Evolutionary conservation across 2,329 filamentous ascomycete genomes (phyloP).

Genomic region (Colletotrichum phormii): DNA sequence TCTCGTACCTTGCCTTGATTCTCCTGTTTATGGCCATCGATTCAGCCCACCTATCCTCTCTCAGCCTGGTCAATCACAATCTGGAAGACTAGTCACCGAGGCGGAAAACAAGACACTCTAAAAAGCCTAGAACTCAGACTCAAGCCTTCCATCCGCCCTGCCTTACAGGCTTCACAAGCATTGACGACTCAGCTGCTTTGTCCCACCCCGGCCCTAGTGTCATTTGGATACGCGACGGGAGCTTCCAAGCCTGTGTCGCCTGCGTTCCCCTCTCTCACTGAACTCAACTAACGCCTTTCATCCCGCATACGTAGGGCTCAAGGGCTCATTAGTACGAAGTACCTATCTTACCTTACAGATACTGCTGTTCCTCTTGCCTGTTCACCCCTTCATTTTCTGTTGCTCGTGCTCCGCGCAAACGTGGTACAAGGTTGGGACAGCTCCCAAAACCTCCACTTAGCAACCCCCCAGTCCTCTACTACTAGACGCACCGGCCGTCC

Average conservation of each 20-base stretch:
- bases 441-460: constrained; percentile 20
- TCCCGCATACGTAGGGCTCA: neutral
- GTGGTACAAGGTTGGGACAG: constrained; percentile 13
- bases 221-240: constrained; percentile 36
- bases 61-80: neutral
- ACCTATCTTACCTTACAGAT: neutral
- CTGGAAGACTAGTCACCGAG: neutral
- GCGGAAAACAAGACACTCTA: neutral
- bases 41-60: neutral
- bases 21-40: neutral
- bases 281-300: constrained; percentile 3
- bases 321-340: neutral
- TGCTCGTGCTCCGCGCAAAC: constrained; percentile 6
- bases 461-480: neutral
- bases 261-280: constrained; percentile 2
- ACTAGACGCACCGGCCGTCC: neutral
- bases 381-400: constrained; percentile 17
- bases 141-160: neutral
- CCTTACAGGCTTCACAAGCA: constrained; percentile 2
- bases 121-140: neutral
- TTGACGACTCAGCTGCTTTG: constrained; percentile 30
- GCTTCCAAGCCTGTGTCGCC: constrained; percentile 26
- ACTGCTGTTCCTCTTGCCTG: neutral
- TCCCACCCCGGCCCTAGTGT: constrained; percentile 27
- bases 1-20: neutral